Conservation (phyloP, 805 yeast species). For the Metschnikowia matae region DNA sequence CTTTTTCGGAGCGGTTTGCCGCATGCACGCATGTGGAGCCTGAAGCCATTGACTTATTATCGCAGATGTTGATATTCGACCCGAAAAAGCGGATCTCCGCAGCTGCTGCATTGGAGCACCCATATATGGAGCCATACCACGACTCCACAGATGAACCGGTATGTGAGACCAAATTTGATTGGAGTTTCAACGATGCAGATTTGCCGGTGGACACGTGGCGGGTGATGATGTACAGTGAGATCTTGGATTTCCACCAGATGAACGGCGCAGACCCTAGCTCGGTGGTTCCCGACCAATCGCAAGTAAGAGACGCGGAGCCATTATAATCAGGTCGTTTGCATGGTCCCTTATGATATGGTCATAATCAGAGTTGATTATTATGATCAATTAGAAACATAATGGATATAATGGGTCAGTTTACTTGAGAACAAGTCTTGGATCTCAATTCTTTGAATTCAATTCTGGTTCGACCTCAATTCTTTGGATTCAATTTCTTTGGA, state of each 20-base stretch:
- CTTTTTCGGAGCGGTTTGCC: conserved; percentile 76
- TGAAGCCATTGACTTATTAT: conserved; percentile 76
- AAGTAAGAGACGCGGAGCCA: background rate
- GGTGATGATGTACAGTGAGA: conserved; percentile 98
- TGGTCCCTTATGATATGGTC: background rate
- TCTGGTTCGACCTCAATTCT: too few species aligned
- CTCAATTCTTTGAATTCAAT: too few species aligned
- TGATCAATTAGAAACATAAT: too few species aligned
- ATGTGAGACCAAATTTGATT: conserved; percentile 88
- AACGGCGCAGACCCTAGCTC: conserved; percentile 41
- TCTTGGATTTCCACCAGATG: conserved; percentile 90
- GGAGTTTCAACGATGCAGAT: conserved; percentile 98
- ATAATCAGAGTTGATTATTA: background rate
- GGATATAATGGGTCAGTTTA: too few species aligned
- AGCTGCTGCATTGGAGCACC: conserved; percentile 82
- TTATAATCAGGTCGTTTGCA: too few species aligned
- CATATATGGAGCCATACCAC: conserved; percentile 91
- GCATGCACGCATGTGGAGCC: conserved; percentile 42
- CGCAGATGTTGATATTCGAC: conserved; percentile 89
- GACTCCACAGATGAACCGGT: conserved; percentile 97
- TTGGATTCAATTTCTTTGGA: too few species aligned
- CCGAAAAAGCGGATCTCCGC: conserved; percentile 94
- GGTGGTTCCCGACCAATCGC: conserved; percentile 4
- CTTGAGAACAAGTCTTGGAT: too few species aligned
- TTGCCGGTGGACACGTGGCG: conserved; percentile 98